Percentiles rank a stretch among this genome's conserved stretches.
Evolutionary conservation across 1,284 basidiomycete genomes (phyloP).

Genomic region (Rhodotorula sp.): DNA sequence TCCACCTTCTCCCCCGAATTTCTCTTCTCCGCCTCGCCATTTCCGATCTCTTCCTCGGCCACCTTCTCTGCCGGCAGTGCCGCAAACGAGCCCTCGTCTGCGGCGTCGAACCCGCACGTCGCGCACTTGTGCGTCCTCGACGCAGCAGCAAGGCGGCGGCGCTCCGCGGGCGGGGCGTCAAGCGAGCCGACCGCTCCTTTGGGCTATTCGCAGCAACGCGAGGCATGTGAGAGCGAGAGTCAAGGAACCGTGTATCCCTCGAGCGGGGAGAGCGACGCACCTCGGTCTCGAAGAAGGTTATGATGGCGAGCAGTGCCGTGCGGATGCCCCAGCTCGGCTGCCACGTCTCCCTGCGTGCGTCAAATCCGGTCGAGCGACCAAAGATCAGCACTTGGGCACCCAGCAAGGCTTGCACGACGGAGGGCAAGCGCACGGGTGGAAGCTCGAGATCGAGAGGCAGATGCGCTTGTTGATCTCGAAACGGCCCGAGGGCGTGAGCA

Average conservation of each 20-base stretch:
- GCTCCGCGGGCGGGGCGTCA: slow-evolving; percentile 74
- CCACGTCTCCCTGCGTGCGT: slow-evolving; percentile 48
- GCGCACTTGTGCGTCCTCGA: slow-evolving; percentile 49
- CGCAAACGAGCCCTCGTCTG: slow-evolving; percentile 15
- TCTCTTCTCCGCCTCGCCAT: background rate
- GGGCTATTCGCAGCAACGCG: too few species aligned
- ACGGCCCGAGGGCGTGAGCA: slow-evolving; percentile 52
- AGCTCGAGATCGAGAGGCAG: slow-evolving; percentile 50
- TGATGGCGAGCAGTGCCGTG: slow-evolving; percentile 51
- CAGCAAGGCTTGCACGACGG: too few species aligned
- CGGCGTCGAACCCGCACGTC: slow-evolving; percentile 12
- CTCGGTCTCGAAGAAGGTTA: slow-evolving; percentile 47
- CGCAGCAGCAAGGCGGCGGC: slow-evolving; percentile 76
- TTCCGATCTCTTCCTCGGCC: background rate
- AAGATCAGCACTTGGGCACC: too few species aligned
- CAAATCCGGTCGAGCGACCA: too few species aligned
- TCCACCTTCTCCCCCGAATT: background rate
- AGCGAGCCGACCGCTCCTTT: slow-evolving; percentile 88
- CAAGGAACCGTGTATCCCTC: too few species aligned
- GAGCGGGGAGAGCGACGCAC: slow-evolving; percentile 6
- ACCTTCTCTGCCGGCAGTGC: slow-evolving; percentile 1
- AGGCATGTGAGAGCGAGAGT: too few species aligned
- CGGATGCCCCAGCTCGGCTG: slow-evolving; percentile 53
- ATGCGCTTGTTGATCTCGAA: slow-evolving; percentile 49
- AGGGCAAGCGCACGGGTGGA: slow-evolving; percentile 45